These are phyloP conservation scores for Entrophospora sp. DNA, from an alignment of 192 early-diverging fungal genomes.

Conservation along the genomic window DNA sequence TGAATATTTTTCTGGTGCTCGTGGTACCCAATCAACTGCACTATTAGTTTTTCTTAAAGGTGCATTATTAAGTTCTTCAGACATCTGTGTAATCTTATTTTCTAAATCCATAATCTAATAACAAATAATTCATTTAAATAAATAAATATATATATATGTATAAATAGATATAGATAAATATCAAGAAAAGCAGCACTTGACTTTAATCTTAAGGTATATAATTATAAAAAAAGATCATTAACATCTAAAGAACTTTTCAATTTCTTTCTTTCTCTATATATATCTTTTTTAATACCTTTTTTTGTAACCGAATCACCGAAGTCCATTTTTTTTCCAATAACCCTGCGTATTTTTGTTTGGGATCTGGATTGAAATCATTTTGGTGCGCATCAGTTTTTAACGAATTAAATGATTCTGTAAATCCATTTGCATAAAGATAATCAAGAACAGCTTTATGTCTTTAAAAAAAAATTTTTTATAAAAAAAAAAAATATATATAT, in stretches of 20 bases:
- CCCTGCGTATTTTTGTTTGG: slow-evolving; percentile 70
- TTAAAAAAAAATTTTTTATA: not conserved
- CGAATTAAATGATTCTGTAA: slow-evolving; percentile 53
- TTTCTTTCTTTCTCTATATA: not conserved
- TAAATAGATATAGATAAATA: no score
- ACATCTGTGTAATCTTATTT: slow-evolving; percentile 64
- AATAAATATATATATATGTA: no score
- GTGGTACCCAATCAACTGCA: slow-evolving; percentile 72
- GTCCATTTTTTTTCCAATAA: slow-evolving; percentile 92
- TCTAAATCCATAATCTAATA: slow-evolving; percentile 87
- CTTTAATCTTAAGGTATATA: no score
- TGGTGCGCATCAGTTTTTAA: slow-evolving; percentile 67
- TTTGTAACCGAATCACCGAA: slow-evolving; percentile 86
- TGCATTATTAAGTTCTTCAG: slow-evolving; percentile 60
- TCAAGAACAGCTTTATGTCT: slow-evolving; percentile 79
- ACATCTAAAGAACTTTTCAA: not conserved
- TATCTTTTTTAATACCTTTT: slow-evolving; percentile 48
- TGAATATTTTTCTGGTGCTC: slow-evolving; percentile 63
- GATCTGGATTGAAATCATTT: slow-evolving; percentile 60
- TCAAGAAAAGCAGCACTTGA: no score
- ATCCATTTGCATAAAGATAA: slow-evolving; percentile 74
- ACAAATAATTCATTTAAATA: not conserved
- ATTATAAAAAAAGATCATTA: not conserved
- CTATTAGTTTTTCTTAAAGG: slow-evolving; percentile 43
- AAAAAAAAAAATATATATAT: not conserved